Evolutionary conservation across 179 eudicot species (phyloP).

Genomic region (Beta lomatogona): DNA sequence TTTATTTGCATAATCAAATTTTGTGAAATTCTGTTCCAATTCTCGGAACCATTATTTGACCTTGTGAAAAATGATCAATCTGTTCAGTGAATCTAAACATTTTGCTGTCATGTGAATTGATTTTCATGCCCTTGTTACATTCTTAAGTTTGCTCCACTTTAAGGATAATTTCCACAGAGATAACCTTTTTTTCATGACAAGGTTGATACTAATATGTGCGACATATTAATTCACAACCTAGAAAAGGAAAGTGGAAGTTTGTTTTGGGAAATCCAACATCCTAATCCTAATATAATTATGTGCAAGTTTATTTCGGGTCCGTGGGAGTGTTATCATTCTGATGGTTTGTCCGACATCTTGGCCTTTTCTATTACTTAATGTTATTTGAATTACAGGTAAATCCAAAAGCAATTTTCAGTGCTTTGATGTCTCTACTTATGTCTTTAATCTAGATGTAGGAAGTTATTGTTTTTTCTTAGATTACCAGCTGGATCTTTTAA

Average conservation of each 20-base stretch:
- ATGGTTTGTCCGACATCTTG: neutral
- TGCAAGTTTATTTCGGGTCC: neutral
- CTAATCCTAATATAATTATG: neutral
- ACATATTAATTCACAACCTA: too few relatives aligned
- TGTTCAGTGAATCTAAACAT: too few relatives aligned
- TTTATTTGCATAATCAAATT: neutral
- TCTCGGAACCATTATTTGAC: neutral
- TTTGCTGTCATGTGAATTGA: neutral
- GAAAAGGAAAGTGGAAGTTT: neutral
- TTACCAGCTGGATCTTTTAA: slow-evolving; percentile 21
- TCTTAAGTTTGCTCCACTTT: too few relatives aligned
- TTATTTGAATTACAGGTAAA: neutral
- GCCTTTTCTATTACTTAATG: neutral
- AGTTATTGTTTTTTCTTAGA: slow-evolving; percentile 19
- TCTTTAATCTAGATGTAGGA: slow-evolving; percentile 4
- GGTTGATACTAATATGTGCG: too few relatives aligned
- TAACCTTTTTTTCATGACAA: neutral
- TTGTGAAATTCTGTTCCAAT: neutral
- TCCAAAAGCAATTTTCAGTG: slow-evolving; percentile 19
- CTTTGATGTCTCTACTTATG: slow-evolving; percentile 23
- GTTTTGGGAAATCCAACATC: neutral
- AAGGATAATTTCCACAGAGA: neutral
- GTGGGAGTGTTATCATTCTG: too few relatives aligned
- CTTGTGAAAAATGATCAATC: neutral
- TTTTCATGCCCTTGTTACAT: too few relatives aligned